Evolutionary conservation across 1,284 basidiomycete genomes (phyloP).

Genomic region (Sanghuangporus weigelae): DNA sequence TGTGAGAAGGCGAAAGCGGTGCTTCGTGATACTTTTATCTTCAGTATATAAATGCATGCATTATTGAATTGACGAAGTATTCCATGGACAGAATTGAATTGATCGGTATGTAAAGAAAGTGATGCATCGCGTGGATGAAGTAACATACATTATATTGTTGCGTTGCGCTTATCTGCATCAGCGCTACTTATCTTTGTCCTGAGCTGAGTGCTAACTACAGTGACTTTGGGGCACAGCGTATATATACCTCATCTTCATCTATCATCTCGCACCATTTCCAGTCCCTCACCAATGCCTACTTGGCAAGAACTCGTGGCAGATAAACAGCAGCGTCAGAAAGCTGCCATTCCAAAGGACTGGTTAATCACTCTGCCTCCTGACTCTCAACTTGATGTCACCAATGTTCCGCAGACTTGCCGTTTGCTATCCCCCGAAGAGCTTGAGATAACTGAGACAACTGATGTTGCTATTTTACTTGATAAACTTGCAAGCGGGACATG

Average conservation of each 20-base stretch:
- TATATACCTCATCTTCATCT: background rate
- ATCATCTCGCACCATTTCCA: background rate
- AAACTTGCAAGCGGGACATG: constrained; percentile 47
- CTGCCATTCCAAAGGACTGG: constrained; percentile 59
- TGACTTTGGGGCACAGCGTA: background rate
- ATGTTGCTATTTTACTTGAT: constrained; percentile 42
- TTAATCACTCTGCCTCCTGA: constrained; percentile 37
- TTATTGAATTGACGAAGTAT: background rate
- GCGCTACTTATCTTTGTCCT: background rate
- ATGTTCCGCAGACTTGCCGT: constrained; percentile 53
- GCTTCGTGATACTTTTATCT: background rate
- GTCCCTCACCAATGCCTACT: background rate
- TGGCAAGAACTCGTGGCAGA: constrained; percentile 52
- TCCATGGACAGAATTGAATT: background rate
- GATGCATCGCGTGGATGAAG: background rate
- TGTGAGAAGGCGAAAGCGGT: background rate
- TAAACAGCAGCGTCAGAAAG: constrained; percentile 46
- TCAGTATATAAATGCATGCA: background rate
- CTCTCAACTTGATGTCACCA: constrained; percentile 46
- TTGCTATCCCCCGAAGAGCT: constrained; percentile 57
- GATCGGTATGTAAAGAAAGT: background rate
- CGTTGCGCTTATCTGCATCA: background rate
- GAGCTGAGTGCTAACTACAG: background rate
- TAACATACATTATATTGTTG: background rate
- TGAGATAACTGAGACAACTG: constrained; percentile 56